phyloP scores from a whole-genome alignment of 768 basidiomycete species.

The Trametes villosa region DNA sequence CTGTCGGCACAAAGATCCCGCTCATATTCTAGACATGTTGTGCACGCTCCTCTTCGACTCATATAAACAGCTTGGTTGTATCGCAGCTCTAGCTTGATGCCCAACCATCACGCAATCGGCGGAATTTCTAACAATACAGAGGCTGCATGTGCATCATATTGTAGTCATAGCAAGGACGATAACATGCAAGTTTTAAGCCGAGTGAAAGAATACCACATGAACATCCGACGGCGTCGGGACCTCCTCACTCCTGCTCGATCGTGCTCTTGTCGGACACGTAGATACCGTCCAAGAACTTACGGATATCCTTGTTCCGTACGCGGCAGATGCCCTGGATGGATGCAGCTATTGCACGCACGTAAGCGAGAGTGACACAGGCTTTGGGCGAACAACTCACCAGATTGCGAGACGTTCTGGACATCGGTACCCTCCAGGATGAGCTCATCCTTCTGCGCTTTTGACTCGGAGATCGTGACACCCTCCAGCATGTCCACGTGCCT shows the following conservation, averaged over 20 bases:
- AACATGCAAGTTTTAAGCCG: constrained; percentile 36
- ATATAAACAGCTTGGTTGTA: no score
- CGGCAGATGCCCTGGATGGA: constrained; percentile 96
- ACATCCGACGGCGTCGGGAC: constrained; percentile 19
- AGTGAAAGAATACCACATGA: constrained; percentile 26
- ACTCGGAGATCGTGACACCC: constrained; percentile 85
- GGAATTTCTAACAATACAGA: constrained; percentile 10
- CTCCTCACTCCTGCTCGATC: constrained; percentile 48
- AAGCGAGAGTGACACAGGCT: neutral
- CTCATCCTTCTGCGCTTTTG: constrained; percentile 93
- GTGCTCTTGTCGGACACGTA: constrained; percentile 87
- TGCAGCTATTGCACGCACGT: constrained; percentile 62
- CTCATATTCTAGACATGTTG: constrained; percentile 64
- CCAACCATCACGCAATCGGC: neutral
- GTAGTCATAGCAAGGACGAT: constrained; percentile 30
- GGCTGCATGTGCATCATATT: constrained; percentile 35
- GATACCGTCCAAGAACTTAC: constrained; percentile 96
- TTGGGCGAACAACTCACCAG: constrained; percentile 53
- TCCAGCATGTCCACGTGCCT: constrained; percentile 91
- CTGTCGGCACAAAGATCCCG: constrained; percentile 88
- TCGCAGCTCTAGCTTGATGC: no score
- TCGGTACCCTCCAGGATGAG: constrained; percentile 94
- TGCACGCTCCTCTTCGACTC: neutral
- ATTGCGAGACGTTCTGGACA: constrained; percentile 96
- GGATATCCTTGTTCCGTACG: constrained; percentile 99